Evolutionary conservation across 2,329 filamentous ascomycete genomes (phyloP), one percentile per base, ranked within the genome.

Genomic region (Cryoendolithus antarcticus): DNA sequence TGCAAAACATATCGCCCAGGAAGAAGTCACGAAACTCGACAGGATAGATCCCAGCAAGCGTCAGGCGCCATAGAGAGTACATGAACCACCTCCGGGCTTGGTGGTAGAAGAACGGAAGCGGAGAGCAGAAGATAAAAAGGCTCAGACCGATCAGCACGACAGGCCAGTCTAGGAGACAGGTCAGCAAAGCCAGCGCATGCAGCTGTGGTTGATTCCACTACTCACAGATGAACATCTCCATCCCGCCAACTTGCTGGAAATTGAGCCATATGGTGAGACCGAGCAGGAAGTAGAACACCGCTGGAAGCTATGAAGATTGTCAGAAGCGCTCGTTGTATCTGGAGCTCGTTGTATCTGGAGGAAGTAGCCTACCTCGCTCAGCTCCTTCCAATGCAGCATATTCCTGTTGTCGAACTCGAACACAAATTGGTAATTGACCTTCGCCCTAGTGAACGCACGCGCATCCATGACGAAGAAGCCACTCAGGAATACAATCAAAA

Each of bases 11-110:
- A 58, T 98, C 91, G 38, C 91, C 91, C 0, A 96, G 72, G 61
- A 95, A 96, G 64, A 98, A 96, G 61, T 98, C 91, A 42, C 88
- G 77, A 59, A 96, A 98, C 58, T 96, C 89, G 36, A 98, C 91
- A 1, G 86, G 86, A 54, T 93, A 95, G 12, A 93, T 59, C 4
- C 88, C 88, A 9, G 89, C 85, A 35, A 89, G 72, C 39, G 93
- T 65, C 11, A 96, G 69, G 44, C 89, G 83, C 74, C 83, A 93
- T 81, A 91, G 80, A n/a, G 86, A 86, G 59, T 88, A 88, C 21
- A 82, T 69, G 58, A 93, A 82, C 89, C 91, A 98, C 48, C 71
- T 74, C 30, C 91, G 75, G 51, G 82, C 85, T 48, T 75, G 73
- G 53, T 85, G 74, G 52, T 85, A 89, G 30, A 95, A 62, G 0